Base-by-base conservation (phyloP, 139 green algal genomes). In the Ostreobium quekettii region DNA sequence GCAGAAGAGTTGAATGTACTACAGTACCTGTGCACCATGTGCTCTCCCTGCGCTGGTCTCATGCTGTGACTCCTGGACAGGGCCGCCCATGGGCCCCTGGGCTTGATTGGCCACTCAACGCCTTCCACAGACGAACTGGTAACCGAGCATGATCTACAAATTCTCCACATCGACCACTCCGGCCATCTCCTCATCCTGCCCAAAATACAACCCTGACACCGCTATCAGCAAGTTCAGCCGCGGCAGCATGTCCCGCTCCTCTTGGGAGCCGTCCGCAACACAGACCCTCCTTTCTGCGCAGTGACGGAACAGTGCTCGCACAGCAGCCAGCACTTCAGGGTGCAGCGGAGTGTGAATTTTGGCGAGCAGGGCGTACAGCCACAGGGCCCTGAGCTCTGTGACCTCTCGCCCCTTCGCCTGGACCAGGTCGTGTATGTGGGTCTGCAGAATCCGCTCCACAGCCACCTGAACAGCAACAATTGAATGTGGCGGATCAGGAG, bases 191-290 rank as follows among this genome's bases (percentile, higher is more conserved):
- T 85, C 82, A 66, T 91, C 87, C 77, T 95, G 88, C 1, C 85
- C 75, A 77, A 95, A 95, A 71, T 88, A 93, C 0, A 67, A 81
- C 1, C 88, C 88, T 36, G 80, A 80, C 11, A 95, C 67, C 2
- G 75, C 77, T 7, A 92, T 80, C 24, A 95, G 31, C 26, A 95
- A 76, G 71, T 95, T 93, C 5, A 93, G 64, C 36, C 74, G 65
- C 2, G 83, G 58, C 47, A 93, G 75, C 24, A 75, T 42, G 24
- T 42, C 26, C 6, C 53, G 15, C 15, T 7, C 53, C 33, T 8
- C 53, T 29, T 11, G n/a, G n/a, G n/a, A n/a, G n/a, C n/a, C 4
- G 6, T 65, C 47, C 26, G 58, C 22, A 65, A 36, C 42, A 7
- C 4, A 4, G 4, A 19, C 22, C 28, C 58, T 65, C 24, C 42